These are phyloP conservation scores for Elongisporangium anandrum DNA, from an alignment of 352 stramenopile species.

Conservation along the genomic window DNA sequence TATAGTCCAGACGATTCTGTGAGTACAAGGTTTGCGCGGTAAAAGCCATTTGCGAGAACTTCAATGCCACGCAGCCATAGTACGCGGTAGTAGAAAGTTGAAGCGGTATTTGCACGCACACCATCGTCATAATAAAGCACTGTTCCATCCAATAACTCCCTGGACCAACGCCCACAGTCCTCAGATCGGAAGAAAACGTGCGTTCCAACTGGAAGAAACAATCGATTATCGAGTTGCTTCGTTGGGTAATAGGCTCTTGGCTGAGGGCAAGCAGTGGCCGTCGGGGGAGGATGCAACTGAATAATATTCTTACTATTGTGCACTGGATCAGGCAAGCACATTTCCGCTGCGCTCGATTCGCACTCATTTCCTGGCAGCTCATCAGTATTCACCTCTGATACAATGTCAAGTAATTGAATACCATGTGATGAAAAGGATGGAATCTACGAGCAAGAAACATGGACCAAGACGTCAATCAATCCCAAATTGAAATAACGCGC, in stretches of 20 bases:
- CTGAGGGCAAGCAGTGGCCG: background rate
- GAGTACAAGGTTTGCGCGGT: slow-evolving; percentile 43
- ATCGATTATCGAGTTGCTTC: slow-evolving; percentile 22
- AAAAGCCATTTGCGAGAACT: slow-evolving; percentile 60
- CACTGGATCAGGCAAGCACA: background rate
- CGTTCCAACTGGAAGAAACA: slow-evolving; percentile 29
- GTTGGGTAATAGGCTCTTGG: background rate
- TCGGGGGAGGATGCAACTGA: background rate
- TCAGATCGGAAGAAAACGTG: slow-evolving; percentile 48
- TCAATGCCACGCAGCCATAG: slow-evolving; percentile 68
- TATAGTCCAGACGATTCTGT: slow-evolving; percentile 7
- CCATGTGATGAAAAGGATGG: slow-evolving; percentile 29
- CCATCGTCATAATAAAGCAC: slow-evolving; percentile 21
- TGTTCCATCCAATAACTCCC: slow-evolving; percentile 55
- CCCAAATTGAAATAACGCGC: background rate
- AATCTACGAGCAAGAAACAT: slow-evolving; percentile 46
- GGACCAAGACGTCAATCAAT: slow-evolving; percentile 1
- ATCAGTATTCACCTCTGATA: background rate
- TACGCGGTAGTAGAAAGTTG: slow-evolving; percentile 45
- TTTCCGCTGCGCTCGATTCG: background rate
- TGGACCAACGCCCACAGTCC: slow-evolving; percentile 39
- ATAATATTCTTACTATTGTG: background rate
- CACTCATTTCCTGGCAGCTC: slow-evolving; percentile 4
- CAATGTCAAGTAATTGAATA: slow-evolving; percentile 12
- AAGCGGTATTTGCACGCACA: slow-evolving; percentile 9